These are phyloP conservation scores for Diaporthe velutina DNA, from an alignment of 2,329 filamentous ascomycete genomes.

Conservation along the genomic window DNA sequence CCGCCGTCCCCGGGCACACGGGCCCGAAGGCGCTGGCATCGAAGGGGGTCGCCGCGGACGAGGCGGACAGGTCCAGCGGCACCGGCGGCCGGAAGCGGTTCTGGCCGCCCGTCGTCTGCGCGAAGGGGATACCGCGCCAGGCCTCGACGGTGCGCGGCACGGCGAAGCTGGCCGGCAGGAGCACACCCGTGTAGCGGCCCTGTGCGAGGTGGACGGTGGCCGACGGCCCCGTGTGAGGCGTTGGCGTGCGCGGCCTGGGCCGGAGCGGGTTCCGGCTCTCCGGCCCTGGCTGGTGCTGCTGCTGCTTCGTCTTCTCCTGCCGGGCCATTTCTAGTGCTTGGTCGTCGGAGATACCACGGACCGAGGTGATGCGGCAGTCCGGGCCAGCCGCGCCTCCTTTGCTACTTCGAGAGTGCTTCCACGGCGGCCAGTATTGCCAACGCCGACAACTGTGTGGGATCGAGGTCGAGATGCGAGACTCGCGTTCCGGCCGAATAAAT, in stretches of 20 bases:
- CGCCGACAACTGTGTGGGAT: not conserved
- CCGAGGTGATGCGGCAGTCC: not conserved
- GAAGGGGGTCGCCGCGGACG: constrained; percentile 42
- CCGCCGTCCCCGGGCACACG: constrained; percentile 52
- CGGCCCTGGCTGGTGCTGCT: not conserved
- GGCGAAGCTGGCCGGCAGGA: constrained; percentile 45
- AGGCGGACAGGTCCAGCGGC: constrained; percentile 45
- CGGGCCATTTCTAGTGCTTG: constrained; percentile 26
- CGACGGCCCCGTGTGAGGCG: constrained; percentile 37
- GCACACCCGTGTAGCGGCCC: constrained; percentile 56
- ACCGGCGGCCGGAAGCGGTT: constrained; percentile 61
- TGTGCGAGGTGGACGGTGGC: constrained; percentile 51
- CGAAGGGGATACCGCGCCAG: constrained; percentile 65
- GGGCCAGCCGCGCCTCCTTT: constrained; percentile 13
- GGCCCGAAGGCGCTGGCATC: constrained; percentile 53
- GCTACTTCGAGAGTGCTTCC: not conserved
- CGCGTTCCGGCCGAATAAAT: not conserved
- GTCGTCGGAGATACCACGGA: not conserved
- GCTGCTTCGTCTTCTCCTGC: not conserved
- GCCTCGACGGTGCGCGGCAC: constrained; percentile 59
- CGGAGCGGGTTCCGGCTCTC: constrained; percentile 30
- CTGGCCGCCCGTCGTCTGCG: constrained; percentile 53
- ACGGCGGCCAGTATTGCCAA: not conserved
- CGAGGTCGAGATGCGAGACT: not conserved
- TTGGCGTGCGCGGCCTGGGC: constrained; percentile 14